Base-by-base conservation (phyloP, 1,284 basidiomycete genomes). In the Pascua guehoae region DNA sequence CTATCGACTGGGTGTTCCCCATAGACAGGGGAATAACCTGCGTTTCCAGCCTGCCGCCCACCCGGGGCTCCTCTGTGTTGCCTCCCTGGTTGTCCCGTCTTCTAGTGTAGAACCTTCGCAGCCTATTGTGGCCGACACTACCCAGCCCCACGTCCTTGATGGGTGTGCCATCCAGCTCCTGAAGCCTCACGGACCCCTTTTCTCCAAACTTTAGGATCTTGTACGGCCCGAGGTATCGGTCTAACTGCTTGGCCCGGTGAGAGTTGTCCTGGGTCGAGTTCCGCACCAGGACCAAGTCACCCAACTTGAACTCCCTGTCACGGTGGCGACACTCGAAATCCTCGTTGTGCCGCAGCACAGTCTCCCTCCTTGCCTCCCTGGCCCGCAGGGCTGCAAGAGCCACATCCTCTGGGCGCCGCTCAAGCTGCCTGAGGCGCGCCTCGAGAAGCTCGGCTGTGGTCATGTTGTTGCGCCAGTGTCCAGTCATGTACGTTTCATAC, bases 211-310 rank as follows among this genome's bases (percentile, higher is more conserved):
- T 16, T n/a, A n/a, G n/a, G n/a, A n/a, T n/a, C n/a, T n/a, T n/a
- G n/a, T n/a, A n/a, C n/a, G n/a, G n/a, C n/a, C 51, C 51, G 12
- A 52, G 38, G 36, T 44, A 52, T 4, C 51, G 41, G 42, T 52
- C 51, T 36, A 16, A 14, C 10, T 12, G 7, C 17, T n/a, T 9
- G 38, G 41, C 39, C 9, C 9, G 10, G 8, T 17, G 41, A 11
- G 12, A 18, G 17, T 53, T 41, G 37, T 53, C 52, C 32, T 53
- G 52, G 9, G 12, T 15, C 4, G 52, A 46, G 16, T 53, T 53
- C 18, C 52, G 18, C 5, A 53, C 52, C 24, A 53, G 46, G 3
- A 53, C 52, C 38, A 47, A 15, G 16, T 47, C 42, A 2, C 39
- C 52, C n/a, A 9, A 7, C 14, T 24, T 17, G 45, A 53, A 53